Evolutionary conservation across 768 basidiomycete genomes (phyloP).

Genomic region (Serendipita sp.): DNA sequence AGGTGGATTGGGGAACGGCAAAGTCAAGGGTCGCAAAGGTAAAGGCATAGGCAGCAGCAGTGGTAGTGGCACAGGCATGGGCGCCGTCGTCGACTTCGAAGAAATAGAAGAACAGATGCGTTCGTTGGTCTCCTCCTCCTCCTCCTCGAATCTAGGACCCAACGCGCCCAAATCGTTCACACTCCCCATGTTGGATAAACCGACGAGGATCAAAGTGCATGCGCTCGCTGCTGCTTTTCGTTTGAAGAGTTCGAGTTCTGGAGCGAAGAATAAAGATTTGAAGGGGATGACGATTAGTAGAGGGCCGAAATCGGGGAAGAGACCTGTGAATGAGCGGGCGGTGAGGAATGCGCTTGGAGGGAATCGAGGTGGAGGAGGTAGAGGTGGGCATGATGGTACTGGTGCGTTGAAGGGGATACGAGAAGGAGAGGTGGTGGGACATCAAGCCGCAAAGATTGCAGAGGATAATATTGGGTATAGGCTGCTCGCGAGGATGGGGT

Average conservation of each 20-base stretch:
- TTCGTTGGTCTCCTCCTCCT: not conserved
- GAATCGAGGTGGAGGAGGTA: not conserved
- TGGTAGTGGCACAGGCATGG: constrained; percentile 21
- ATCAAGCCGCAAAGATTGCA: constrained; percentile 65
- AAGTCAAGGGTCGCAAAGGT: not conserved
- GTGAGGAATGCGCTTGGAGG: not conserved
- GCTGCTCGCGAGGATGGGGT: constrained; percentile 77
- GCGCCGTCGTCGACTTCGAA: constrained; percentile 12
- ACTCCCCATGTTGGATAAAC: not conserved
- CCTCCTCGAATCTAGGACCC: not conserved
- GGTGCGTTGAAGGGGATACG: constrained; percentile 3
- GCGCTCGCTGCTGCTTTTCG: not conserved
- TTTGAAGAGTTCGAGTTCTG: not conserved
- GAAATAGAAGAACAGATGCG: not conserved
- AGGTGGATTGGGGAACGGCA: constrained; percentile 6
- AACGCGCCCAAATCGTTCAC: not conserved
- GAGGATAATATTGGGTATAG: constrained; percentile 70
- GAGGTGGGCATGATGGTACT: too few species aligned
- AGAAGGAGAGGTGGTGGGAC: constrained; percentile 6
- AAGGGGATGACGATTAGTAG: not conserved
- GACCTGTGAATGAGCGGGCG: not conserved
- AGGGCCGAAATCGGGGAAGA: not conserved
- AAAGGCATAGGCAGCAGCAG: too few species aligned
- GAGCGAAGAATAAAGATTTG: not conserved
- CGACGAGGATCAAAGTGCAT: not conserved